Conservation (phyloP, 2,329 filamentous ascomycete species). For the Microsporum canis region DNA sequence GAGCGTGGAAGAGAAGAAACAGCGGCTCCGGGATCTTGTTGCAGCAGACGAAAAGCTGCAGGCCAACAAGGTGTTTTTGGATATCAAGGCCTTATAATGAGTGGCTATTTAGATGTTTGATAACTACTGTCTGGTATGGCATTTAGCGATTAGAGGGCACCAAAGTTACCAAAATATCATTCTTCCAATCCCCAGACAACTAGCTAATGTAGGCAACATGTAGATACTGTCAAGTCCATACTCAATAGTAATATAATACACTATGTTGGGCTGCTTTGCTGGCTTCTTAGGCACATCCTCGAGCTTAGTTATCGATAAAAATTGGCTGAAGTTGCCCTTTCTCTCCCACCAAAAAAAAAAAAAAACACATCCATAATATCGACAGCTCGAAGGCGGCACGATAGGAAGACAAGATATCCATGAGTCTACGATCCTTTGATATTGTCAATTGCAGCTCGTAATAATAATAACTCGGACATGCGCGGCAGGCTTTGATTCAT, state of each 20-base stretch:
- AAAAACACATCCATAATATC: not conserved
- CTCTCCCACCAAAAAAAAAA: not conserved
- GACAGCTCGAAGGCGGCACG: not conserved
- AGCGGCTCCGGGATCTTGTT: constrained; percentile 68
- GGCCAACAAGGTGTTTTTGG: constrained; percentile 44
- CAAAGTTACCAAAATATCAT: not conserved
- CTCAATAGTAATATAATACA: too few relatives aligned
- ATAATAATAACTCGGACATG: constrained; percentile 20
- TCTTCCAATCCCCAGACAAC: not conserved
- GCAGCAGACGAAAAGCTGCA: constrained; percentile 55
- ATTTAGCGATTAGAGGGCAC: not conserved
- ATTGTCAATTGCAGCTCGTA: not conserved
- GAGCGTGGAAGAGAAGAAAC: constrained; percentile 64
- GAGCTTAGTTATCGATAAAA: not conserved
- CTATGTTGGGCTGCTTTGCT: not conserved
- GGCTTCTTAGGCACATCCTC: not conserved
- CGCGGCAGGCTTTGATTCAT: constrained; percentile 44
- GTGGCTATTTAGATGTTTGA: not conserved
- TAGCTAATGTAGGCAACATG: too few relatives aligned
- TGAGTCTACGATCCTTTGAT: not conserved
- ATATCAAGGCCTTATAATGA: constrained; percentile 36
- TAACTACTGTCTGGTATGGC: not conserved
- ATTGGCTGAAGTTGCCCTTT: not conserved
- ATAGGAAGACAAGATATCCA: not conserved
- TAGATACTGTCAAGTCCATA: too few relatives aligned